phyloP scores from a whole-genome alignment of 176 grass and related monocot species.

The Lolium multiflorum region DNA sequence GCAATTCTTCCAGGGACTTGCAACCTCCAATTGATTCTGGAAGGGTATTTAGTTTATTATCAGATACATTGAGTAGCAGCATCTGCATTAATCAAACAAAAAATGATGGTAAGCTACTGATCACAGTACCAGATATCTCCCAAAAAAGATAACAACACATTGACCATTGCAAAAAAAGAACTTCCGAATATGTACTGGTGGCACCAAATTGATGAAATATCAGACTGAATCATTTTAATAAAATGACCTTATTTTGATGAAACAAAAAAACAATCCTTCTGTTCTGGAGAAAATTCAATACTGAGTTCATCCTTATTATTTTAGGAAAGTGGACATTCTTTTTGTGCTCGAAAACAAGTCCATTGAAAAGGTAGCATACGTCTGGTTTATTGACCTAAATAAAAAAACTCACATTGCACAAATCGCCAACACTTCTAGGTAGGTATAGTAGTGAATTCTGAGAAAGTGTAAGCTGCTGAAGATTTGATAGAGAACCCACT shows the following conservation, averaged over 20 bases:
- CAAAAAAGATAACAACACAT: constrained; percentile 21
- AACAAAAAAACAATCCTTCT: neutral
- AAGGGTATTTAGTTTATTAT: constrained; percentile 83
- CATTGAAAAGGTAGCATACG: constrained; percentile 27
- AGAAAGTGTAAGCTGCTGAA: constrained; percentile 78
- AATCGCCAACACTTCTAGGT: constrained; percentile 78
- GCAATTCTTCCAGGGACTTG: constrained; percentile 89
- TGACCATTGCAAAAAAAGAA: constrained; percentile 1
- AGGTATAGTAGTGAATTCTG: constrained; percentile 75
- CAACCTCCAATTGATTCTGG: constrained; percentile 92
- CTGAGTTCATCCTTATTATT: neutral
- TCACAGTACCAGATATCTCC: neutral
- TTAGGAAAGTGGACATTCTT: neutral
- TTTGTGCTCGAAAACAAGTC: constrained; percentile 18
- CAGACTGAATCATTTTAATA: constrained; percentile 9
- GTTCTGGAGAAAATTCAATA: neutral
- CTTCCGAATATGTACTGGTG: neutral
- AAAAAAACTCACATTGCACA: constrained; percentile 76
- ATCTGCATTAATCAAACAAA: constrained; percentile 63
- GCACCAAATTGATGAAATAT: constrained; percentile 20
- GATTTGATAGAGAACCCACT: constrained; percentile 91
- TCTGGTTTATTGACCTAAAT: constrained; percentile 11
- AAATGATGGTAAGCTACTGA: constrained; percentile 7
- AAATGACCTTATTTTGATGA: constrained; percentile 13
- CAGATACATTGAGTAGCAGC: constrained; percentile 81